Evolutionary conservation across 371 early-diverging fungal species (phyloP).

Genomic region (Smittium culicis): DNA sequence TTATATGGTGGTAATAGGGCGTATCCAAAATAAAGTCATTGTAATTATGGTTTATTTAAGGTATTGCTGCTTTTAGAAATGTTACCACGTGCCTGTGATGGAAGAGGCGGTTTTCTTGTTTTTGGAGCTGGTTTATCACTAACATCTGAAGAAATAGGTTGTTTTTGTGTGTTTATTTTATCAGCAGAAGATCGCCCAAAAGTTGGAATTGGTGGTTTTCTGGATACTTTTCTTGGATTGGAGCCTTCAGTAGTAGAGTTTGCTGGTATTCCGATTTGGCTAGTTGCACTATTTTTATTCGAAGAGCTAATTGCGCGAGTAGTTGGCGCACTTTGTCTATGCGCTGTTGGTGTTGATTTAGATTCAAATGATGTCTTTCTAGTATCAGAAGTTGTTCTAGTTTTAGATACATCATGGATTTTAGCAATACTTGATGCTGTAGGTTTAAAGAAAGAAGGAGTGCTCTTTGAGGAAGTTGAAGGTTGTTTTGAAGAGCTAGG

Average conservation of each 20-base stretch:
- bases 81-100: background rate
- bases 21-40: too few species aligned
- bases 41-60: too few species aligned
- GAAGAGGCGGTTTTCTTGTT: constrained; percentile 4
- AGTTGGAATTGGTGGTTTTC: constrained; percentile 4
- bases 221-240: background rate
- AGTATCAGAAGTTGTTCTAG: background rate
- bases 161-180: background rate
- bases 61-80: background rate
- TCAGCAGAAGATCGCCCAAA: background rate
- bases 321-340: background rate
- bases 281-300: background rate
- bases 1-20: too few species aligned
- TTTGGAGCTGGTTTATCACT: background rate
- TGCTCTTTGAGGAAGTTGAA: background rate
- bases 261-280: background rate
- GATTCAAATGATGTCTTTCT: background rate
- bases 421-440: constrained; percentile 3
- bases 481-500: too few species aligned
- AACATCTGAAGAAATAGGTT: background rate
- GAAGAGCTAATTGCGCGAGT: background rate
- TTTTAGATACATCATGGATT: background rate
- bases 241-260: background rate
- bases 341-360: background rate
- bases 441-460: background rate